Evolutionary conservation across 768 basidiomycete species (phyloP).

Genomic region (Mycena alexandri): DNA sequence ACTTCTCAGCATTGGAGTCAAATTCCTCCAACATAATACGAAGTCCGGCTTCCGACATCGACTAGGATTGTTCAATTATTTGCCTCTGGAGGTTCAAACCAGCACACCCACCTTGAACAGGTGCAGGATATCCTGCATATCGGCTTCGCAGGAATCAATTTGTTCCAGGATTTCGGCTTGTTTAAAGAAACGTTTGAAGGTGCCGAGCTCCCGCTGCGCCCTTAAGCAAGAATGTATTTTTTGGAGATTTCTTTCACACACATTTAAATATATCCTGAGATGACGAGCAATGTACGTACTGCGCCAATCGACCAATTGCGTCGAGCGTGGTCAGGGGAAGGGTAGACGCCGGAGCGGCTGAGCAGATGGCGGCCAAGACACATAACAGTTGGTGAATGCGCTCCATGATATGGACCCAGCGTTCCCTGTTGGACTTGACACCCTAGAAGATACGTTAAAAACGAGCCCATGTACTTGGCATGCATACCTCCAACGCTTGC

Average conservation of each 20-base stretch:
- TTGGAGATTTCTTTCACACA: background rate
- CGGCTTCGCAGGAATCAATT: background rate
- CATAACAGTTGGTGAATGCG: background rate
- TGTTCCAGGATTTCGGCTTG: background rate
- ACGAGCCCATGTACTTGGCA: background rate
- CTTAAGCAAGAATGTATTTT: background rate
- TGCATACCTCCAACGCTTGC: background rate
- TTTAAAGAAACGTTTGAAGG: conserved; percentile 1
- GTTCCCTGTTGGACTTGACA: background rate
- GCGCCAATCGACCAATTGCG: conserved; percentile 1
- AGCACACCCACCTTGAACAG: background rate
- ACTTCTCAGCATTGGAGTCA: background rate
- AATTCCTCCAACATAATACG: background rate
- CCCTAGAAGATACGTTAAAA: background rate
- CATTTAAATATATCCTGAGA: background rate
- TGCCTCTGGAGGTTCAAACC: no score
- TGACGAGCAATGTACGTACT: background rate
- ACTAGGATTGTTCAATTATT: background rate
- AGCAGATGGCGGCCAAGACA: background rate
- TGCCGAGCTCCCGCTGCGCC: background rate
- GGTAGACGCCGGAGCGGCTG: background rate
- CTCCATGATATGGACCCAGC: background rate
- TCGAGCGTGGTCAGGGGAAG: background rate
- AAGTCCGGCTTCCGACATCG: background rate
- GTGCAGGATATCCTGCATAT: background rate